Conservation (phyloP, 345 rosid species). For the Laguncularia racemosa region DNA sequence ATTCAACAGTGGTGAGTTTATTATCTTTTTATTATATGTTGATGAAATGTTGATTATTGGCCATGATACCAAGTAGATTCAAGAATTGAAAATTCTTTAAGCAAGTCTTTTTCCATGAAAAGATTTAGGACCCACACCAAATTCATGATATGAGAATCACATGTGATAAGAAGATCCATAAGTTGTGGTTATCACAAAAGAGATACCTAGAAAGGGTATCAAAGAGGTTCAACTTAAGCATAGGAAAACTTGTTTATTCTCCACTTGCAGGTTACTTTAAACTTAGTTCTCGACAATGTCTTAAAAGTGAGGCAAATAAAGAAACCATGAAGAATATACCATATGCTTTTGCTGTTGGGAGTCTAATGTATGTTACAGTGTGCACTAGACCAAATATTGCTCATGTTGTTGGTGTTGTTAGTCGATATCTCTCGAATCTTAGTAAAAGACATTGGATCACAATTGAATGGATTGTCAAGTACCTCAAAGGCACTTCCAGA, state of each 20-base stretch:
- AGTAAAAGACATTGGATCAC: no score
- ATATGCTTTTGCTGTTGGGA: conserved; percentile 1
- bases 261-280: no score
- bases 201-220: no score
- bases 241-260: no score
- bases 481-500: conserved; percentile 1
- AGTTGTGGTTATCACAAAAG: conserved; percentile 4
- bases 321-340: background rate
- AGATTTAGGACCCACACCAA: background rate
- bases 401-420: no score
- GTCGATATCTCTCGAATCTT: background rate
- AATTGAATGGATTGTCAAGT: conserved; percentile 4
- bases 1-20: no score
- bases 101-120: background rate
- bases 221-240: no score
- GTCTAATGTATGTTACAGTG: conserved; percentile 4
- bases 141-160: conserved; percentile 5
- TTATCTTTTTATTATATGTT: no score
- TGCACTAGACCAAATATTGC: background rate
- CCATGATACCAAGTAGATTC: no score
- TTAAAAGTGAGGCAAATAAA: no score
- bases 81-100: background rate
- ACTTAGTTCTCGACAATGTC: no score
- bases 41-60: no score
- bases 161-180: background rate